phyloP scores from a whole-genome alignment of 2,329 filamentous ascomycete genomes.

The Cordyceps cicadae region DNA sequence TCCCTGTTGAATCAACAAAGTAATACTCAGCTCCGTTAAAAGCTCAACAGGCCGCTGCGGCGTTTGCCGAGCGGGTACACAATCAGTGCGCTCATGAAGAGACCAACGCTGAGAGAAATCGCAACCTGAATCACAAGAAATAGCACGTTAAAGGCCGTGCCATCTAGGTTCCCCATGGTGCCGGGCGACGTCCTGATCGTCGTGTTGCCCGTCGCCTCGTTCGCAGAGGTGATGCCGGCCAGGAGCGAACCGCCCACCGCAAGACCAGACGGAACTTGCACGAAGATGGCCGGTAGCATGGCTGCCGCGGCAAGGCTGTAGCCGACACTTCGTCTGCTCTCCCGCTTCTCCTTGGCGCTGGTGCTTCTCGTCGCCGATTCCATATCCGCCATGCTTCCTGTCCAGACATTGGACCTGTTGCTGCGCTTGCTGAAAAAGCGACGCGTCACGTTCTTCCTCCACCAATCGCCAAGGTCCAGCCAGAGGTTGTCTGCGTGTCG shows the following conservation, averaged over 20 bases:
- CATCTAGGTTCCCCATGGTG: slow-evolving; percentile 27
- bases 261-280: slow-evolving; percentile 56
- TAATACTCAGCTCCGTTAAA: slow-evolving; percentile 24
- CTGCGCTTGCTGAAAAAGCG: slow-evolving; percentile 23
- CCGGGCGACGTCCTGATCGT: slow-evolving; percentile 20
- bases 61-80: slow-evolving; percentile 51
- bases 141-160: slow-evolving; percentile 44
- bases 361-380: slow-evolving; percentile 23
- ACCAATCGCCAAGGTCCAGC: slow-evolving; percentile 40
- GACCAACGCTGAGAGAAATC: slow-evolving; percentile 53
- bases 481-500: slow-evolving; percentile 47
- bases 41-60: slow-evolving; percentile 49
- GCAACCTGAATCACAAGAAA: slow-evolving; percentile 53
- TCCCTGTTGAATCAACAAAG: neutral
- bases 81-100: slow-evolving; percentile 48
- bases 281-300: slow-evolving; percentile 80
- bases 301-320: slow-evolving; percentile 77
- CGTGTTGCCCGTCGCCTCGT: slow-evolving; percentile 42
- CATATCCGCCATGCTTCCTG: slow-evolving; percentile 22
- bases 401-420: slow-evolving; percentile 24
- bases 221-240: slow-evolving; percentile 48
- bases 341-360: slow-evolving; percentile 17
- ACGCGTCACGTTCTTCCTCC: slow-evolving; percentile 37
- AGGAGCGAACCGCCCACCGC: slow-evolving; percentile 52
- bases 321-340: slow-evolving; percentile 41